Evolutionary conservation across 192 early-diverging fungal genomes (phyloP), one percentile per base, ranked within the genome.

Genomic region (Entomortierella lignicola): DNA sequence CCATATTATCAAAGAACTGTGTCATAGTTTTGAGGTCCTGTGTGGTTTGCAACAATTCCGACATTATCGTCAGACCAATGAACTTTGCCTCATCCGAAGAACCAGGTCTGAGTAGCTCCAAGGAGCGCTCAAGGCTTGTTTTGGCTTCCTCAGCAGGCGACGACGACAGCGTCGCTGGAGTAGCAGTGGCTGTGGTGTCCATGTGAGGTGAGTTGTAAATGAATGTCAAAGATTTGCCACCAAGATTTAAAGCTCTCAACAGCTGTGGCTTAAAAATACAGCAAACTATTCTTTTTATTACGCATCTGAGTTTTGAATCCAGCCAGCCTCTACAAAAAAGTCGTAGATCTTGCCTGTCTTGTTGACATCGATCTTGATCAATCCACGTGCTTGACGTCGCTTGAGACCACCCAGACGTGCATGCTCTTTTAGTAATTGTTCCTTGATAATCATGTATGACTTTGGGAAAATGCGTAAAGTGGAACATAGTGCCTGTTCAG

Each of bases 361-460:
- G 83, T 92, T 91, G 5, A 92, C 92, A 79, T 99, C 98, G 63
- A 98, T 96, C 82, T 94, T 94, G 83, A 97, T 91, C 60, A 99
- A 71, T 52, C 92, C 87, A n/a, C 94, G 83, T 2, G 94, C 93
- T 62, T 92, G 89, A 52, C 92, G 86, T 53, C 94, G 85, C 55
- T 88, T 86, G 64, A 99, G 82, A 10, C 95, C 96, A 11, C 81
- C 84, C 10, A 81, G 72, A 23, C 87, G 89, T 8, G 91, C 93
- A 72, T 94, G 95, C 66, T 97, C 94, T 29, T 90, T 87, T 39
- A 99, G 81, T 52, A 98, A 84, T 7, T 92, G 90, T 50, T 97
- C 96, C 81, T 99, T 99, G 83, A 96, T 95, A 29, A 91, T 91
- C 54, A 98, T 79, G 60, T 99, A 99, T 8, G 96, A 91, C 25